phyloP scores from a whole-genome alignment of 352 stramenopile genomes.

The Pythium oligandrum region DNA sequence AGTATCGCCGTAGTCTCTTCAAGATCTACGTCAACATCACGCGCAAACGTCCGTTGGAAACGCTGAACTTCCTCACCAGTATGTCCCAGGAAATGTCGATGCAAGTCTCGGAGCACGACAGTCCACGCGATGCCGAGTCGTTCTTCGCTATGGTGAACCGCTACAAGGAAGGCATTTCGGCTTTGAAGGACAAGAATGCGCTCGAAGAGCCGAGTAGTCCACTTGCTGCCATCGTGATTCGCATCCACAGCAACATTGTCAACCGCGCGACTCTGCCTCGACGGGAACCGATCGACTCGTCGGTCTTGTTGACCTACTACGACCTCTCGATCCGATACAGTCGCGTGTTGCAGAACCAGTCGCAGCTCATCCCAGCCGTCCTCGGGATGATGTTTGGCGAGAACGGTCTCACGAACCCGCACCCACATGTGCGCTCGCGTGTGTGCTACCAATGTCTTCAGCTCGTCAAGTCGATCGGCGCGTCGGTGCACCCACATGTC shows the following conservation, averaged over 20 bases:
- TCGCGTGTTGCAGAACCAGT: constrained; percentile 63
- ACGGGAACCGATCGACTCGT: constrained; percentile 28
- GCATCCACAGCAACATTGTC: constrained; percentile 65
- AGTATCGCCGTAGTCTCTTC: constrained; percentile 77
- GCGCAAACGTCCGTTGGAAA: constrained; percentile 61
- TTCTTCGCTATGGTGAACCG: constrained; percentile 76
- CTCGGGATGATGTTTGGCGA: constrained; percentile 82
- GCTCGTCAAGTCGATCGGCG: constrained; percentile 72
- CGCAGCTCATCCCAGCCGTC: constrained; percentile 53
- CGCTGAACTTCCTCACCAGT: constrained; percentile 61
- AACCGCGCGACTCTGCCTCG: constrained; percentile 19
- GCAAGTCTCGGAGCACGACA: constrained; percentile 48
- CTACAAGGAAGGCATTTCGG: constrained; percentile 78
- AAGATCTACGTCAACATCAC: constrained; percentile 88
- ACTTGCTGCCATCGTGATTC: constrained; percentile 63
- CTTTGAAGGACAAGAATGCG: constrained; percentile 50
- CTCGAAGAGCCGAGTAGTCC: constrained; percentile 62
- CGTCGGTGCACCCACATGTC: constrained; percentile 67
- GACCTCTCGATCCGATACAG: constrained; percentile 77
- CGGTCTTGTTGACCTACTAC: constrained; percentile 78
- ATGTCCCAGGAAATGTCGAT: constrained; percentile 45
- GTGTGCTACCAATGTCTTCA: constrained; percentile 83
- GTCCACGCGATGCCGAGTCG: constrained; percentile 60
- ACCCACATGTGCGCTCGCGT: constrained; percentile 62
- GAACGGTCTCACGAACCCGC: constrained; percentile 59